A percentile compares a stretch with the other conserved stretches of the same genome.
phyloP scores from a whole-genome alignment of 768 basidiomycete species.

The Boletus bicolor region DNA sequence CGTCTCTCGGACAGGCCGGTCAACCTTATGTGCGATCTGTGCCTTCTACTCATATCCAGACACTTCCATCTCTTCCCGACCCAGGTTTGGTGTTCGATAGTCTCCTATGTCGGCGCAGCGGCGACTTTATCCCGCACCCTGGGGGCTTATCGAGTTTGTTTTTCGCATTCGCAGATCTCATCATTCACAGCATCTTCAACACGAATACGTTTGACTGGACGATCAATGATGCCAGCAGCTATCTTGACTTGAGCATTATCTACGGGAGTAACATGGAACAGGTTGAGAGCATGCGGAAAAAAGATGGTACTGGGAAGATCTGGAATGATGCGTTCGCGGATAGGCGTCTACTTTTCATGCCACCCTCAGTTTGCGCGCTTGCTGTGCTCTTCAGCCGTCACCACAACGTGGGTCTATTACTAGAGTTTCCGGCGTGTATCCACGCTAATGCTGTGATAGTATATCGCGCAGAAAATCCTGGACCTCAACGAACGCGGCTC shows the following conservation, averaged over 20 bases:
- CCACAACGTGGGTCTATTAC: slow-evolving; percentile 55
- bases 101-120: slow-evolving; percentile 44
- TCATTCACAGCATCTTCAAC: slow-evolving; percentile 73
- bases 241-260: slow-evolving; percentile 72
- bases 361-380: slow-evolving; percentile 65
- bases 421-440: neutral
- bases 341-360: slow-evolving; percentile 62
- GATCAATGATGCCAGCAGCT: slow-evolving; percentile 65
- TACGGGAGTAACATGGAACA: slow-evolving; percentile 59
- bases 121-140: slow-evolving; percentile 51
- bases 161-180: slow-evolving; percentile 75
- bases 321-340: slow-evolving; percentile 72
- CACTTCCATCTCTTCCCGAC: slow-evolving; percentile 54
- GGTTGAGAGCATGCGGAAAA: slow-evolving; percentile 50
- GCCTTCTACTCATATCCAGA: slow-evolving; percentile 42
- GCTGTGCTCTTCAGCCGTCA: slow-evolving; percentile 68
- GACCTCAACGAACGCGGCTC: slow-evolving; percentile 64
- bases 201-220: slow-evolving; percentile 45
- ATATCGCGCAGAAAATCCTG: slow-evolving; percentile 62
- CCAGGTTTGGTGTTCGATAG: slow-evolving; percentile 68
- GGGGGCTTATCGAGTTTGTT: slow-evolving; percentile 70
- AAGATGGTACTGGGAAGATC: slow-evolving; percentile 67
- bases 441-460: slow-evolving; percentile 40
- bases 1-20: slow-evolving; percentile 56
- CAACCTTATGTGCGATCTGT: slow-evolving; percentile 70